These are phyloP conservation scores for Obelidium mucronatum DNA, from an alignment of 192 early-diverging fungal species.

Conservation along the genomic window DNA sequence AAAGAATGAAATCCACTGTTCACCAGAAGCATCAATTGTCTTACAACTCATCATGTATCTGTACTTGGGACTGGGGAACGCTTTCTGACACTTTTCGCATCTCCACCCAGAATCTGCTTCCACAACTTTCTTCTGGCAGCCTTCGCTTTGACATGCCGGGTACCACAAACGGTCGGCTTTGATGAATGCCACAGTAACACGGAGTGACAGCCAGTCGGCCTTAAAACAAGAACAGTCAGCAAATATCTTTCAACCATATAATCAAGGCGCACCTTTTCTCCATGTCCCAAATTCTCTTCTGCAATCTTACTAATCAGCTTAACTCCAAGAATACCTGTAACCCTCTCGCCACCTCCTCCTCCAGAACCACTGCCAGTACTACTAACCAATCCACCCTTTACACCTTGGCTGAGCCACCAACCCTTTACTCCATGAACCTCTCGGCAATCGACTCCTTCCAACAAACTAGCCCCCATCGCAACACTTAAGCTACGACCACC, in stretches of 20 bases:
- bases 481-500: constrained; percentile 73
- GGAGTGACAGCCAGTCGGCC: constrained; percentile 76
- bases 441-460: constrained; percentile 77
- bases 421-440: constrained; percentile 76
- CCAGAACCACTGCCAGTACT: constrained; percentile 41
- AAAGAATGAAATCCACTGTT: constrained; percentile 84
- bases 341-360: constrained; percentile 37
- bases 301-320: constrained; percentile 75
- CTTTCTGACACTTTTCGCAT: constrained; percentile 89
- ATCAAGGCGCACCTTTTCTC: constrained; percentile 67
- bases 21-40: constrained; percentile 80
- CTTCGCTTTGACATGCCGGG: constrained; percentile 79
- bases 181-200: constrained; percentile 79
- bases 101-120: constrained; percentile 75
- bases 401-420: constrained; percentile 61
- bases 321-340: constrained; percentile 44
- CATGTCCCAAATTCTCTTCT: constrained; percentile 72
- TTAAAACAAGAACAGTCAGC: too few relatives aligned
- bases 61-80: constrained; percentile 68
- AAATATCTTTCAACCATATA: too few relatives aligned
- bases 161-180: constrained; percentile 72
- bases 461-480: constrained; percentile 51
- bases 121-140: constrained; percentile 91
- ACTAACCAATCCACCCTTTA: constrained; percentile 14
- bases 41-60: constrained; percentile 75